phyloP scores from a whole-genome alignment of 192 early-diverging fungal genomes.

The Dissophora globulifera region DNA sequence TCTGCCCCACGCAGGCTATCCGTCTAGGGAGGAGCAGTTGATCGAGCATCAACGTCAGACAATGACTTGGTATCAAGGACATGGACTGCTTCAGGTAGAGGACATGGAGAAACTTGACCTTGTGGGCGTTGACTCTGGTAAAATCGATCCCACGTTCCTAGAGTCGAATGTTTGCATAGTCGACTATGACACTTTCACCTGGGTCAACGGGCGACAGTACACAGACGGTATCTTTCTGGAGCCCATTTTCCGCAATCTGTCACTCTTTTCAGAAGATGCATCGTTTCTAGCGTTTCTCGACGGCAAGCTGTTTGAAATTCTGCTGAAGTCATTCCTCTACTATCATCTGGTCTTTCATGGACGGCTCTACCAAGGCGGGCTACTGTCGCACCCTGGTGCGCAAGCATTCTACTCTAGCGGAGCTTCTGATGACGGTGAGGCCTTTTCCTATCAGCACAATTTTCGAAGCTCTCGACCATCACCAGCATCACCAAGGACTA shows the following conservation, averaged over 20 bases:
- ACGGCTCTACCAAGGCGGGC: conserved; percentile 30
- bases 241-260: conserved; percentile 33
- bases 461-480: conserved; percentile 34
- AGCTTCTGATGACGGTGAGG: conserved; percentile 48
- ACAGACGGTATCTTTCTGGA: conserved; percentile 38
- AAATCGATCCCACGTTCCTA: conserved; percentile 47
- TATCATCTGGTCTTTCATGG: conserved; percentile 47
- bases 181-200: conserved; percentile 41
- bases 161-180: conserved; percentile 34
- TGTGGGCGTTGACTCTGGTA: conserved; percentile 43
- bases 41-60: conserved; percentile 43
- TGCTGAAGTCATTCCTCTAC: conserved; percentile 41
- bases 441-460: conserved; percentile 42
- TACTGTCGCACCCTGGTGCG: conserved; percentile 10
- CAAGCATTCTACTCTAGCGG: conserved; percentile 44
- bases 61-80: conserved; percentile 42
- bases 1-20: conserved; percentile 38
- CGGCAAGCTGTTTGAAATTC: conserved; percentile 32
- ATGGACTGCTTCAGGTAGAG: conserved; percentile 19
- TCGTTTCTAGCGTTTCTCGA: conserved; percentile 44
- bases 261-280: conserved; percentile 32
- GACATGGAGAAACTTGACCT: conserved; percentile 33
- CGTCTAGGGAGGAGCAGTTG: conserved; percentile 42
- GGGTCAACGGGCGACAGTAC: conserved; percentile 41
- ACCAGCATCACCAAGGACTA: neutral